Evolutionary conservation across 2,329 filamentous ascomycete genomes (phyloP).

Genomic region (Neophaeococcomyces mojaviensis): DNA sequence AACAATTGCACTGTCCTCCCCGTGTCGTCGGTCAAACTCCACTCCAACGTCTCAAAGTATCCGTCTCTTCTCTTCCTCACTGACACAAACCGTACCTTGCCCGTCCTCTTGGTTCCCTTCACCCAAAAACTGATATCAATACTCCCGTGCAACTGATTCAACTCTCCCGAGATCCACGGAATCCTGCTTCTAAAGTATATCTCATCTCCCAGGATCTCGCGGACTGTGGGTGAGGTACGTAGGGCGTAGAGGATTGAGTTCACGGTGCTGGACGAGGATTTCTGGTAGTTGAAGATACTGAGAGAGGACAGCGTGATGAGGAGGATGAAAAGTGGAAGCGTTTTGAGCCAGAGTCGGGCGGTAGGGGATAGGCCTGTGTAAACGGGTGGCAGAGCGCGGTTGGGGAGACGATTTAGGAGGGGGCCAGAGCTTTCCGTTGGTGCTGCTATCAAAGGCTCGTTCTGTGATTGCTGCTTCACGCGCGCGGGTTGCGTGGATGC

Average conservation of each 20-base stretch:
- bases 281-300: slow-evolving; percentile 99
- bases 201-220: slow-evolving; percentile 75
- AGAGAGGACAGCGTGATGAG: slow-evolving; percentile 64
- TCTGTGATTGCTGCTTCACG: no score
- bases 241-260: slow-evolving; percentile 84
- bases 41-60: slow-evolving; percentile 81
- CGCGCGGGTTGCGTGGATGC: no score
- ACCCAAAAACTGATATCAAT: slow-evolving; percentile 86
- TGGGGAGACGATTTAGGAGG: slow-evolving; percentile 44
- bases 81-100: slow-evolving; percentile 74
- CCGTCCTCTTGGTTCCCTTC: slow-evolving; percentile 64
- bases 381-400: slow-evolving; percentile 45
- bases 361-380: slow-evolving; percentile 29
- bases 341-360: slow-evolving; percentile 57
- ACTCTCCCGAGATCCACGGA: slow-evolving; percentile 75
- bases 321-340: slow-evolving; percentile 71
- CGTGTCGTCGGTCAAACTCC: slow-evolving; percentile 68
- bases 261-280: slow-evolving; percentile 79
- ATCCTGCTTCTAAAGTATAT: slow-evolving; percentile 73
- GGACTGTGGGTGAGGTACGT: slow-evolving; percentile 67
- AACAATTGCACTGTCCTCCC: slow-evolving; percentile 68
- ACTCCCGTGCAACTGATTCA: slow-evolving; percentile 87
- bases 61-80: slow-evolving; percentile 59
- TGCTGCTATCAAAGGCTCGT: slow-evolving; percentile 34
- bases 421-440: slow-evolving; percentile 45